Conservation (phyloP, 1,139 yeast genomes). For the Dujonia santamariae region DNA sequence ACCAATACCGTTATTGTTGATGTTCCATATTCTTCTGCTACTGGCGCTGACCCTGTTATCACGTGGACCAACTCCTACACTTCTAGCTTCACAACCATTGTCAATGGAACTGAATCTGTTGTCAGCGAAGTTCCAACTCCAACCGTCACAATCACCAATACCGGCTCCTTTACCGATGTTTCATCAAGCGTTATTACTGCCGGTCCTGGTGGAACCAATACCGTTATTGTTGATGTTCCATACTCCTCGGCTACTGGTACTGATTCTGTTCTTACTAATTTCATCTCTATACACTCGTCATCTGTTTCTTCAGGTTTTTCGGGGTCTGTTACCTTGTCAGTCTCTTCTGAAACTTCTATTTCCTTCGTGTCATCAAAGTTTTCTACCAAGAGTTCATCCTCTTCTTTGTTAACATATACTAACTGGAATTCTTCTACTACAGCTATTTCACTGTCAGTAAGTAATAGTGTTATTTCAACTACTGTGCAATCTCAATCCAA, state of each 20-base stretch:
- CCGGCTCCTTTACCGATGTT: constrained; percentile 4
- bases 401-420: too few species aligned
- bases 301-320: too few species aligned
- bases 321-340: too few species aligned
- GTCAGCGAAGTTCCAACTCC: constrained; percentile 10
- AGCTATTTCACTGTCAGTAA: too few species aligned
- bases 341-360: too few species aligned
- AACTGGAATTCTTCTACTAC: too few species aligned
- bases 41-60: constrained; percentile 2
- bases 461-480: too few species aligned
- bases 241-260: constrained; percentile 10
- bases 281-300: too few species aligned
- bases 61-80: constrained; percentile 10
- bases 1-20: constrained; percentile 2
- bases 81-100: constrained; percentile 9
- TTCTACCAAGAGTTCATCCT: too few species aligned
- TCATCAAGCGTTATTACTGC: constrained; percentile 5
- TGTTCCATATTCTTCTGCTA: constrained; percentile 1
- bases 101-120: constrained; percentile 13
- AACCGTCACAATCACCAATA: constrained; percentile 3
- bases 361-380: too few species aligned
- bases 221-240: constrained; percentile 10
- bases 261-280: not conserved
- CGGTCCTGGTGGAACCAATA: constrained; percentile 6
- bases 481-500: too few species aligned